Conservation (phyloP, 441 rosid genomes). For the Cnidoscolus chayamansa region DNA sequence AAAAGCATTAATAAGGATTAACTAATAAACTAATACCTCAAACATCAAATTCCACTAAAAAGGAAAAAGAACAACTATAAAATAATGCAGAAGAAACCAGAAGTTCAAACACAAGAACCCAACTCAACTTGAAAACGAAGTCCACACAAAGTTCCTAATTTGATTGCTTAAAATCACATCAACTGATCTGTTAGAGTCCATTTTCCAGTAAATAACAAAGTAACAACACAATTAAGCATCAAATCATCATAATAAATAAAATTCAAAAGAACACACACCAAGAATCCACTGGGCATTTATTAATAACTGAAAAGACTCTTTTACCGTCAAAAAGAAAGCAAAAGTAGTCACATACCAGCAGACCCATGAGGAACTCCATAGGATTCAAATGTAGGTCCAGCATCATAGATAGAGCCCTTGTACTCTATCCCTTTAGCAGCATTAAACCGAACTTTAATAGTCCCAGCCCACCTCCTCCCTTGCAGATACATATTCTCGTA, state of each 20-base stretch:
- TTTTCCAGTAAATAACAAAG: not conserved
- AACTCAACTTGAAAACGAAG: not conserved
- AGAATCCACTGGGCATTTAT: not conserved
- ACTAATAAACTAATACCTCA: not conserved
- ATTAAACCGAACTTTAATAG: conserved; percentile 39
- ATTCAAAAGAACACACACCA: not conserved
- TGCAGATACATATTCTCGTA: conserved; percentile 69
- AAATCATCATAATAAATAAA: too few species aligned
- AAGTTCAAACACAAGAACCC: not conserved
- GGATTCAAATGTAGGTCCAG: conserved; percentile 65
- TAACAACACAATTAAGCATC: too few species aligned
- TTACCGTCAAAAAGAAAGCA: not conserved
- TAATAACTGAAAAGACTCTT: not conserved
- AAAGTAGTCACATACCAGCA: conserved; percentile 42
- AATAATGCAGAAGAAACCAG: too few species aligned
- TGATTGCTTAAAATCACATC: not conserved
- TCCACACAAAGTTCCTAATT: not conserved
- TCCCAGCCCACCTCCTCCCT: conserved; percentile 75
- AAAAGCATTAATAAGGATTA: too few species aligned
- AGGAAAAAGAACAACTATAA: not conserved
- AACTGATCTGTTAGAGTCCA: not conserved
- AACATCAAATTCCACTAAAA: not conserved
- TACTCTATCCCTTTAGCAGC: conserved; percentile 46
- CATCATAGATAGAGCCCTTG: conserved; percentile 70
- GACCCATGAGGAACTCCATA: conserved; percentile 81